Conservation (phyloP, 1,284 basidiomycete genomes). For the Cutaneotrichosporon sp. region DNA sequence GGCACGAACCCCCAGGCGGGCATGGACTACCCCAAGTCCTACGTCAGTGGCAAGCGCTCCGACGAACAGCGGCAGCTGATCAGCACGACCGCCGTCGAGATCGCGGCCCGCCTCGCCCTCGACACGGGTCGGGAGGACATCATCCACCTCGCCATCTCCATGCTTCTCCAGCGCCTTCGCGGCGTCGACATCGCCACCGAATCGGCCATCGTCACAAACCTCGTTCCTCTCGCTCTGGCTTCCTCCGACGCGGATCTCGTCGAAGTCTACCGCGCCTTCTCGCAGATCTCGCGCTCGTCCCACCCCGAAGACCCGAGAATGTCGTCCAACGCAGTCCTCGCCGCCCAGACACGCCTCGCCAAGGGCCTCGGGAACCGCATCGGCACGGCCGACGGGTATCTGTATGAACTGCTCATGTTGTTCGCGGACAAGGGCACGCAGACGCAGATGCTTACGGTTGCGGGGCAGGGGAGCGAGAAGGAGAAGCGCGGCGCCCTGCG, state of each 20-base stretch:
- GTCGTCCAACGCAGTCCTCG: constrained; percentile 81
- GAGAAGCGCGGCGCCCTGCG: constrained; percentile 23
- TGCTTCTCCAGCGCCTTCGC: constrained; percentile 83
- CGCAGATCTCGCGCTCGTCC: constrained; percentile 74
- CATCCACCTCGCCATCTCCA: constrained; percentile 78
- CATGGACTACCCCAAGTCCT: constrained; percentile 7
- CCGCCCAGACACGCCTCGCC: constrained; percentile 80
- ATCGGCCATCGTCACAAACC: constrained; percentile 82
- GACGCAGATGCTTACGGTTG: constrained; percentile 68
- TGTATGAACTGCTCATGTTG: constrained; percentile 77
- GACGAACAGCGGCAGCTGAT: constrained; percentile 81
- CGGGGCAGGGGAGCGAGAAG: constrained; percentile 14
- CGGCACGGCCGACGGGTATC: constrained; percentile 70
- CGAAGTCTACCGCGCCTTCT: constrained; percentile 81
- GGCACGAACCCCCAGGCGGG: too few relatives aligned
- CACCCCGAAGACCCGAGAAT: constrained; percentile 78
- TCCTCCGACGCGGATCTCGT: constrained; percentile 71
- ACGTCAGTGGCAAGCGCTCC: constrained; percentile 46
- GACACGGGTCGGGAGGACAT: constrained; percentile 81
- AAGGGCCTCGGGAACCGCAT: constrained; percentile 65
- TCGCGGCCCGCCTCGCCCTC: constrained; percentile 74
- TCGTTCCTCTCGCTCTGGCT: constrained; percentile 80
- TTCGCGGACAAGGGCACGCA: constrained; percentile 89
- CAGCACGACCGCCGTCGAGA: constrained; percentile 83
- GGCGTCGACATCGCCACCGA: constrained; percentile 79